phyloP scores from a whole-genome alignment of 257 asterid species.

The Solanum boliviense region DNA sequence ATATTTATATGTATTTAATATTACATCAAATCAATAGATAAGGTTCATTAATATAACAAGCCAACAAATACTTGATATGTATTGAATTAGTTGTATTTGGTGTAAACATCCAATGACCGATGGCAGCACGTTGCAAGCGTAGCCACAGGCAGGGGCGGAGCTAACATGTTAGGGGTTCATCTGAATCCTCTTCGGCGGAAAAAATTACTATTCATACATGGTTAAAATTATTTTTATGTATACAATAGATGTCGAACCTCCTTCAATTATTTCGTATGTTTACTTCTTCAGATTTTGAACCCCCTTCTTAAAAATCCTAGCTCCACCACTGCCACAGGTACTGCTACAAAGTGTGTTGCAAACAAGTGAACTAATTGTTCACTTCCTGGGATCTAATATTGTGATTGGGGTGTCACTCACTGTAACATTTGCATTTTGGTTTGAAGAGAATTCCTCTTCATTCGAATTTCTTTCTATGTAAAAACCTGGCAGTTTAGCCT shows the following conservation, averaged over 20 bases:
- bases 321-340: no score
- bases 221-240: no score
- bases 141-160: background rate
- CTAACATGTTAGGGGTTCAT: no score
- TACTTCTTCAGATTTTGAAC: no score
- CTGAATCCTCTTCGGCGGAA: no score
- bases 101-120: background rate
- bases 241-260: no score
- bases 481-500: constrained; percentile 17
- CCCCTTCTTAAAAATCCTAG: no score
- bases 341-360: background rate
- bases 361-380: background rate
- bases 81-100: background rate
- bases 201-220: no score
- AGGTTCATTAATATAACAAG: background rate
- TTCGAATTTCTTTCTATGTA: constrained; percentile 1
- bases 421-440: background rate
- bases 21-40: no score
- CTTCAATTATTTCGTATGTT: no score
- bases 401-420: background rate
- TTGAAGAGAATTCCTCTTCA: background rate
- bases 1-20: no score
- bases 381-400: background rate
- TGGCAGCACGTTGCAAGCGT: background rate
- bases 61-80: background rate